Evolutionary conservation across 495 filamentous ascomycete species (phyloP), one percentile per base, ranked within the genome.

Genomic region (Venustampulla echinocandica): DNA sequence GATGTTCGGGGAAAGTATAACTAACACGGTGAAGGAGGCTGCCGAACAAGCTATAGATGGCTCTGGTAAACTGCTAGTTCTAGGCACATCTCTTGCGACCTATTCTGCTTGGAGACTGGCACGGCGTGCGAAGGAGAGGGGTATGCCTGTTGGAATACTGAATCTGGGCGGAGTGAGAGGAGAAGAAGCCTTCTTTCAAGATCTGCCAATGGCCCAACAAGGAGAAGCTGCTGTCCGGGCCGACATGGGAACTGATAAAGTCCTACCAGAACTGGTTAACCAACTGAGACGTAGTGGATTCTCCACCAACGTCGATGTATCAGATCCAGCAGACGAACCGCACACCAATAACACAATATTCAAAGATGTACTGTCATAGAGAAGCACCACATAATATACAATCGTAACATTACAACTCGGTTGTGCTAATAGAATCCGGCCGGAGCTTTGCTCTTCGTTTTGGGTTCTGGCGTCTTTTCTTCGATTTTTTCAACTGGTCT

Each of bases 1-100:
- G 42, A 94, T 98, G 87, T 98, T 98, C 62, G 92, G 92, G 2
- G 92, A 98, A 64, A 87, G 78, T 43, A 92, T 96, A 23, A 65
- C 74, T 2, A 57, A 61, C 1, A 44, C 57, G 3, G 80, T 88
- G 11, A 95, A 90, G 59, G 50, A 57, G 1, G 80, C 77, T n/a
- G 90, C 89, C 1, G 88, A 95, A 57, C 68, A 77, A 14, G 83
- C 80, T 6, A 77, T 98, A 30, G 83, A 95, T 52, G 73, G 74
- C 41, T 81, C 90, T 7, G 77, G 76, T 13, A 69, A 75, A 23
- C 61, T 98, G 18, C 69, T 98, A 22, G 75, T 97, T 13, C 60
- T 96, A 11, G 92, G 89, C 7, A 95, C 82, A 32, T 93, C 85
- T 55, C 69, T 98, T 38, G 92, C 92, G 7, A 96, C 92, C 0